Evolutionary conservation across 2,329 filamentous ascomycete species (phyloP), one percentile per base, ranked within the genome.

Genomic region (Metarhizium robertsii): DNA sequence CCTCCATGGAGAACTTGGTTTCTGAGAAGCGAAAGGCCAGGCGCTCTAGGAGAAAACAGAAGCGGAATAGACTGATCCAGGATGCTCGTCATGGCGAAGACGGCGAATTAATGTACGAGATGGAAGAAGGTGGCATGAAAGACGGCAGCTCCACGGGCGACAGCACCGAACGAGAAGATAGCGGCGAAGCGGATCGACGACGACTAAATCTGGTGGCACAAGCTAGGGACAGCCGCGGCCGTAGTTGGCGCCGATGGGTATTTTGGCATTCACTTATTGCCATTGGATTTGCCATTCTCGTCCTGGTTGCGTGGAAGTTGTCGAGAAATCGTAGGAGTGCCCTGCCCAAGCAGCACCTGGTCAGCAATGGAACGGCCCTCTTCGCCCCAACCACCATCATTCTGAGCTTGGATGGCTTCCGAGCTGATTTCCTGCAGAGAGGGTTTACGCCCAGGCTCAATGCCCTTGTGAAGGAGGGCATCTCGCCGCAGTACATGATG

Each of bases 361-460:
- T 80, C 58, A 86, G 79, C 74, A 99, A 99, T 68, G 94, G 94
- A 54, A 95, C 91, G 0, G 88, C 91, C 2, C 74, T 90, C 4
- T 99, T 97, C 67, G 87, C 85, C 10, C 91, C 92, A 1, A 99
- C 94, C 0, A 96, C 94, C 2, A 87, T 99, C 57, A 78, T 97
- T 54, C 88, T 99, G 66, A 96, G 92, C 49, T 79, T 99, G 18
- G 94, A 99, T 70, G 94, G 94, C 3, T 97, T 99, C 74, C 86
- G 94, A 16, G 92, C 94, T 20, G 94, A 97, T 68, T 97, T 96
- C 65, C 76, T 99, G 45, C 82, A 87, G 60, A 85, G 91, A 14
- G 87, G 86, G 0, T 73, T 97, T 36, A 96, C 92, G 1, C 94
- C 92, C 1, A 85, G 86, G 2, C 76, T 99, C 8, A 89, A 84